Evolutionary conservation across 108 stramenopile species (phyloP).

Genomic region (Cylindrotheca fusiformis): DNA sequence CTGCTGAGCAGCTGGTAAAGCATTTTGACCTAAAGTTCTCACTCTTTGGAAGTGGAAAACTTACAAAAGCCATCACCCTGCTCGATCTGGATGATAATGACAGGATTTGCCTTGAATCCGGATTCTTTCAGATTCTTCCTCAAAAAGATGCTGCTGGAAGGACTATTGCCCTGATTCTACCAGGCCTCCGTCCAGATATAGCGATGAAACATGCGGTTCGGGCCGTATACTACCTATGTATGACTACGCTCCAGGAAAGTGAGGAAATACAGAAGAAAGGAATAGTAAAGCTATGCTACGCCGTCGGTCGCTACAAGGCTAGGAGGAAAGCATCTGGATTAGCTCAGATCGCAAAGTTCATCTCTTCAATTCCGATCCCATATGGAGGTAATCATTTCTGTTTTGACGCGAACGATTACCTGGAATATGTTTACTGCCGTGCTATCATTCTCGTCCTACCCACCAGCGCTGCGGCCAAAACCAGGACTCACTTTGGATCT

Average conservation of each 20-base stretch:
- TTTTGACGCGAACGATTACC: not conserved
- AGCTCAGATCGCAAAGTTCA: not conserved
- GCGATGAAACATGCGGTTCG: constrained; percentile 9
- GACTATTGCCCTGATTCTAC: constrained; percentile 4
- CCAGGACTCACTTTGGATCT: constrained; percentile 16
- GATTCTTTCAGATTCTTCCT: constrained; percentile 16
- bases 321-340: not conserved
- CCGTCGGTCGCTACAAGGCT: not conserved
- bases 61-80: constrained; percentile 12
- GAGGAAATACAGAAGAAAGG: constrained; percentile 12
- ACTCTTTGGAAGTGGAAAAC: constrained; percentile 3
- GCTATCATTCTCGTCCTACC: not conserved
- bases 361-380: not conserved
- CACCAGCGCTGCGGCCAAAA: not conserved
- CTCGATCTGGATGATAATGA: constrained; percentile 6
- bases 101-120: constrained; percentile 13
- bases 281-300: not conserved
- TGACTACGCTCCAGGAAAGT: constrained; percentile 7
- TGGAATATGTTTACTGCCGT: not conserved
- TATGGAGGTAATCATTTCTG: not conserved
- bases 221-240: constrained; percentile 10
- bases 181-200: constrained; percentile 1
- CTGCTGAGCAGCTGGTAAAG: not conserved
- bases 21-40: constrained; percentile 4
- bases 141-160: constrained; percentile 23